Evolutionary conservation across 1,139 yeast species (phyloP).

Genomic region (Ashbya aceris): DNA sequence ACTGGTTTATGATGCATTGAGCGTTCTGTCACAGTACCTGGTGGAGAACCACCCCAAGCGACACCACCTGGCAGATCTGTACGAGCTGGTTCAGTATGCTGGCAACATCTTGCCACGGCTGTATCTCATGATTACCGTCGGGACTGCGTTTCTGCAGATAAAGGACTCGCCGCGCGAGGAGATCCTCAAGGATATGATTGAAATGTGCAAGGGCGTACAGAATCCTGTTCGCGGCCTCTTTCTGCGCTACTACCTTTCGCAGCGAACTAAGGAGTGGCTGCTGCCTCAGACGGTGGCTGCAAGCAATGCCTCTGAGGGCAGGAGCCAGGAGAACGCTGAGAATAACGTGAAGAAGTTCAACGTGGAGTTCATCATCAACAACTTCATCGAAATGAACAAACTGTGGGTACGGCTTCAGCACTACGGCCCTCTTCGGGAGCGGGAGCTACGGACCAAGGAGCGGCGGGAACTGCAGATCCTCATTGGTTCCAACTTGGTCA

Average conservation of each 20-base stretch:
- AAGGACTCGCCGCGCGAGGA: slow-evolving; percentile 77
- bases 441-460: slow-evolving; percentile 65
- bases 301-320: not conserved
- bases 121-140: slow-evolving; percentile 91
- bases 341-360: slow-evolving; percentile 23
- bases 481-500: slow-evolving; percentile 85
- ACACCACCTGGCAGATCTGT: slow-evolving; percentile 80
- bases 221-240: slow-evolving; percentile 88
- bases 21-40: slow-evolving; percentile 55
- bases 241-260: slow-evolving; percentile 79
- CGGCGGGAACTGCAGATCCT: slow-evolving; percentile 82
- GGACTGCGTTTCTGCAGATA: slow-evolving; percentile 75
- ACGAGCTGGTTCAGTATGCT: slow-evolving; percentile 91
- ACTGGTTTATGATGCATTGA: slow-evolving; percentile 75
- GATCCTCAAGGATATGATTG: slow-evolving; percentile 91
- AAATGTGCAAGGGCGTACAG: slow-evolving; percentile 97
- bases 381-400: slow-evolving; percentile 95
- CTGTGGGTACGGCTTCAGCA: slow-evolving; percentile 95
- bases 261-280: slow-evolving; percentile 65
- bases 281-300: slow-evolving; percentile 31
- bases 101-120: slow-evolving; percentile 88
- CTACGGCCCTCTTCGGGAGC: slow-evolving; percentile 85
- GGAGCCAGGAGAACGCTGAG: slow-evolving; percentile 7
- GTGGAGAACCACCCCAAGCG: slow-evolving; percentile 52
- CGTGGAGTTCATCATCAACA: slow-evolving; percentile 72